Conservation (phyloP, 192 early-diverging fungal species). For the Coemansia sp. region DNA sequence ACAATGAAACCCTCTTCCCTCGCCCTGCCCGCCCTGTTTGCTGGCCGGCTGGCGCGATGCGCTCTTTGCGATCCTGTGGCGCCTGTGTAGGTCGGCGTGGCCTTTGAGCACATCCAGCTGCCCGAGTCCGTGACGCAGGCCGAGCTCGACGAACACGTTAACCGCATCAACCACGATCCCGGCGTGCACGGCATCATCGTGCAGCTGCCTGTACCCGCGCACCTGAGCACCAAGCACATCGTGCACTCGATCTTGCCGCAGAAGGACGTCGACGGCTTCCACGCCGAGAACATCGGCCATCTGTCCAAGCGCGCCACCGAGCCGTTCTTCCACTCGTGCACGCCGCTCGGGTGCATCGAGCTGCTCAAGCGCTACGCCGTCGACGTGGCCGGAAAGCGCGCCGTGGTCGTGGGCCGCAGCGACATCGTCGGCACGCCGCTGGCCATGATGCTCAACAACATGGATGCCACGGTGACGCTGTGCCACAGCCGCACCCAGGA, state of each 20-base stretch:
- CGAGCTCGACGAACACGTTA: slow-evolving; percentile 65
- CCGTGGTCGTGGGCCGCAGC: slow-evolving; percentile 95
- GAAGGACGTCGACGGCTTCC: slow-evolving; percentile 99
- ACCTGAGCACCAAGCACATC: slow-evolving; percentile 76
- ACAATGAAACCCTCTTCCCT: too few species aligned
- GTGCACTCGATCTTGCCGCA: slow-evolving; percentile 79
- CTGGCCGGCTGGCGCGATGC: neutral
- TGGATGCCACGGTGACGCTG: slow-evolving; percentile 90
- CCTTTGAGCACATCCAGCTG: slow-evolving; percentile 68
- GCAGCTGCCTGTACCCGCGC: slow-evolving; percentile 88
- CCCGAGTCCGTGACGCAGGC: slow-evolving; percentile 62
- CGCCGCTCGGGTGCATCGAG: slow-evolving; percentile 91
- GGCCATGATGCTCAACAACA: slow-evolving; percentile 71
- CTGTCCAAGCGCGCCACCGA: slow-evolving; percentile 75
- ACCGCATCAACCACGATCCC: slow-evolving; percentile 73
- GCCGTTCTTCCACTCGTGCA: slow-evolving; percentile 92
- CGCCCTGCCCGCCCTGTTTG: neutral
- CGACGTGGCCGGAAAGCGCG: slow-evolving; percentile 74
- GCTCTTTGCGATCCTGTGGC: slow-evolving; percentile 7
- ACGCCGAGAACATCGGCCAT: slow-evolving; percentile 88
- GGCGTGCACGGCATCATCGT: slow-evolving; percentile 92
- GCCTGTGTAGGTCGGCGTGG: slow-evolving; percentile 65
- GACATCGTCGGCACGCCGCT: slow-evolving; percentile 93
- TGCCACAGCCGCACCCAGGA: slow-evolving; percentile 85
- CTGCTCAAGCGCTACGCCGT: slow-evolving; percentile 71